These are phyloP conservation scores for Diddensiella caesifluorescens DNA, from an alignment of 805 yeast species.

Conservation along the genomic window DNA sequence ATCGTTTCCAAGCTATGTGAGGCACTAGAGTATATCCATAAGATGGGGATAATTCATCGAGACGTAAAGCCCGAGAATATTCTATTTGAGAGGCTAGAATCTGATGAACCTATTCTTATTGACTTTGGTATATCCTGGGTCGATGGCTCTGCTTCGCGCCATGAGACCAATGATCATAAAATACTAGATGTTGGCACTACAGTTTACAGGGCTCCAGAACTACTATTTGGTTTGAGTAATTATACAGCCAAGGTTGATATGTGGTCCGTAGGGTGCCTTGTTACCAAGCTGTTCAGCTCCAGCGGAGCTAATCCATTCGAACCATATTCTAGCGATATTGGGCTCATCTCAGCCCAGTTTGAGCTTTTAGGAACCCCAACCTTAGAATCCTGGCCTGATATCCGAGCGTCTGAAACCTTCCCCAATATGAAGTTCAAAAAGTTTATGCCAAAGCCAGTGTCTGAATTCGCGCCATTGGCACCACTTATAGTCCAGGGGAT, in stretches of 20 bases:
- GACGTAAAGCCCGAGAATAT: slow-evolving; percentile 69
- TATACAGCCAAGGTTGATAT: slow-evolving; percentile 39
- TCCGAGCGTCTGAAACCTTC: slow-evolving; percentile 15
- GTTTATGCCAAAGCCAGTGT: background rate
- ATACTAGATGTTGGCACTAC: slow-evolving; percentile 57
- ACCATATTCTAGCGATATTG: slow-evolving; percentile 49
- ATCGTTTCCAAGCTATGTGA: slow-evolving; percentile 21
- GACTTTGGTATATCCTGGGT: slow-evolving; percentile 69
- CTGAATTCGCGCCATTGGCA: slow-evolving; percentile 9
- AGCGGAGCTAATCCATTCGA: slow-evolving; percentile 38
- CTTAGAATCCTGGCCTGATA: slow-evolving; percentile 23
- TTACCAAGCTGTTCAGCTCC: slow-evolving; percentile 46
- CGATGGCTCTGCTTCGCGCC: slow-evolving; percentile 42
- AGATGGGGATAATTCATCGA: slow-evolving; percentile 35
- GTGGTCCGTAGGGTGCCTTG: slow-evolving; percentile 57
- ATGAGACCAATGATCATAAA: slow-evolving; percentile 28
- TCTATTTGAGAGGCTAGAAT: slow-evolving; percentile 40
- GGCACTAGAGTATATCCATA: slow-evolving; percentile 25
- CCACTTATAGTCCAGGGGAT: slow-evolving; percentile 1
- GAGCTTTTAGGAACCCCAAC: slow-evolving; percentile 58
- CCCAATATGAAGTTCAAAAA: slow-evolving; percentile 15
- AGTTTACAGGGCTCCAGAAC: slow-evolving; percentile 37
- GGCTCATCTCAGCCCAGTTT: slow-evolving; percentile 51
- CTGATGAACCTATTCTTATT: slow-evolving; percentile 37
- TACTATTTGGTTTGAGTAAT: slow-evolving; percentile 41